Percentiles rank a stretch among this genome's conserved stretches.
Evolutionary conservation across 768 basidiomycete species (phyloP).

Genomic region (Tulasnella sp.): DNA sequence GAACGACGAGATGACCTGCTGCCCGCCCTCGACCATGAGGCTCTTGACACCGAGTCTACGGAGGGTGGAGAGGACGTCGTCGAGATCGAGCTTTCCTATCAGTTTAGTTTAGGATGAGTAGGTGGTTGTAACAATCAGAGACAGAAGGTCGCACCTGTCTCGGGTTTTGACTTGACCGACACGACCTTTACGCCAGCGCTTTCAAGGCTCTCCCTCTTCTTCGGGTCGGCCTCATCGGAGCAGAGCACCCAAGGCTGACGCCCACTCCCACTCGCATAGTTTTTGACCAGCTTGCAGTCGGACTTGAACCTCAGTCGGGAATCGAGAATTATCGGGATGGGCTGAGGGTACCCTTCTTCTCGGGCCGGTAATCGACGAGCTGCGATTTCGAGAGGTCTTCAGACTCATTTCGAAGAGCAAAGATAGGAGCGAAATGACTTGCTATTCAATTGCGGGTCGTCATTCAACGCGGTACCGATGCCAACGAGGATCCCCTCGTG

Average conservation of each 20-base stretch:
- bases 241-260: slow-evolving; percentile 74
- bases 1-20: slow-evolving; percentile 76
- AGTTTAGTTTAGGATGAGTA: no score
- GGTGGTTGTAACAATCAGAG: background rate
- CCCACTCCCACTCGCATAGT: slow-evolving; percentile 62
- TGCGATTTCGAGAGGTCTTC: slow-evolving; percentile 39
- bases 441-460: slow-evolving; percentile 96
- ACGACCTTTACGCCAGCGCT: slow-evolving; percentile 70
- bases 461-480: slow-evolving; percentile 84
- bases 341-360: slow-evolving; percentile 46
- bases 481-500: slow-evolving; percentile 94
- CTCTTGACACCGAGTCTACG: slow-evolving; percentile 62
- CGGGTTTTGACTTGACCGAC: slow-evolving; percentile 48
- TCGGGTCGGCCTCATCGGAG: slow-evolving; percentile 45
- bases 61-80: slow-evolving; percentile 57
- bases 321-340: slow-evolving; percentile 86
- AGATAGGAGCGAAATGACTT: slow-evolving; percentile 39
- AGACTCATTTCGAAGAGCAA: background rate
- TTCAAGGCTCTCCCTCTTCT: slow-evolving; percentile 50
- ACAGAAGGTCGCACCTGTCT: slow-evolving; percentile 32
- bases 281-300: slow-evolving; percentile 70
- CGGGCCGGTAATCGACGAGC: slow-evolving; percentile 60
- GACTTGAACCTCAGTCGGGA: slow-evolving; percentile 65
- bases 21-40: slow-evolving; percentile 97
- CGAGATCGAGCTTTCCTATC: slow-evolving; percentile 52